Evolutionary conservation across 2,329 filamentous ascomycete genomes (phyloP).

Genomic region (Fusarium algeriense): DNA sequence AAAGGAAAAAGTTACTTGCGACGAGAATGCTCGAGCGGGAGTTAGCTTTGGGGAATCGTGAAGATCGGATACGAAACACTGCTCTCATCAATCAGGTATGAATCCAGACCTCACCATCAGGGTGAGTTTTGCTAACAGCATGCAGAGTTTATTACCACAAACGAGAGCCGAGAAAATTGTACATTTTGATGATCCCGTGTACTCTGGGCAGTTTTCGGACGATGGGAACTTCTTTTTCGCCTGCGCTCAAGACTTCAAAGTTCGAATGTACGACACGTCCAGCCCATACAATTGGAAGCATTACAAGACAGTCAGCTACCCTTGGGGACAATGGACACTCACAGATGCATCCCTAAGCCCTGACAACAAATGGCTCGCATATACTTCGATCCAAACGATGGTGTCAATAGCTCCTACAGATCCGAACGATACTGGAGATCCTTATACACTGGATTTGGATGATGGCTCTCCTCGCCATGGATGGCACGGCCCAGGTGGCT

Average conservation of each 20-base stretch:
- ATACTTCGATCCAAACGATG: conserved; percentile 86
- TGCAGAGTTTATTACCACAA: conserved; percentile 79
- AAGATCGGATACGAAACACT: conserved; percentile 70
- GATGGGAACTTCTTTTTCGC: conserved; percentile 98
- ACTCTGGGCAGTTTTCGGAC: conserved; percentile 95
- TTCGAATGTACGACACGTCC: conserved; percentile 97
- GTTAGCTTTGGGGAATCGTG: conserved; percentile 75
- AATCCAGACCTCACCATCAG: background rate
- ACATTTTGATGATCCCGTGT: conserved; percentile 86
- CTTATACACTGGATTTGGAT: conserved; percentile 79
- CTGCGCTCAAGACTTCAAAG: conserved; percentile 90
- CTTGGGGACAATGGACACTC: conserved; percentile 93
- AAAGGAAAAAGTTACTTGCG: conserved; percentile 70
- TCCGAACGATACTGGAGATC: conserved; percentile 82
- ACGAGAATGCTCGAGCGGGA: conserved; percentile 84
- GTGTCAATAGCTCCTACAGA: conserved; percentile 92
- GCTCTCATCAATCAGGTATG: conserved; percentile 75
- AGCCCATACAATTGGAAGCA: conserved; percentile 96
- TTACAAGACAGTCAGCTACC: conserved; percentile 90
- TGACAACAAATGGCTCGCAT: conserved; percentile 92
- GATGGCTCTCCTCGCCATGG: conserved; percentile 46
- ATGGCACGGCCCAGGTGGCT: conserved; percentile 51
- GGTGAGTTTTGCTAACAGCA: conserved; percentile 16
- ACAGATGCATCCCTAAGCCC: conserved; percentile 93
- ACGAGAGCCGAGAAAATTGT: conserved; percentile 87